Conservation (phyloP, 805 yeast genomes). For the Ogataea neopini region DNA sequence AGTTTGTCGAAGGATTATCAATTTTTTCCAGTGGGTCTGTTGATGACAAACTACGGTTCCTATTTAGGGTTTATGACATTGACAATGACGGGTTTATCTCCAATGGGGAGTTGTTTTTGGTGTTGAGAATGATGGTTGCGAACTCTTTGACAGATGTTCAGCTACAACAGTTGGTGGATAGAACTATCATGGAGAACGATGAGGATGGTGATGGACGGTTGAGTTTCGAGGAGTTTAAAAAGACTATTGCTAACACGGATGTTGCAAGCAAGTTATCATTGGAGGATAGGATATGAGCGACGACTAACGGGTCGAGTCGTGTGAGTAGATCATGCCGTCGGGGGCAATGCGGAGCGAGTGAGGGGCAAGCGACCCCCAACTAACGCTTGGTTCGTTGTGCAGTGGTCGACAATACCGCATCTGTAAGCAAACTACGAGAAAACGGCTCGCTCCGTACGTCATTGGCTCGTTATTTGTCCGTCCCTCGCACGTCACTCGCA, state of each 20-base stretch:
- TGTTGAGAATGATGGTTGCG: conserved; percentile 96
- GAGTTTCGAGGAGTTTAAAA: conserved; percentile 82
- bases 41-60: conserved; percentile 81
- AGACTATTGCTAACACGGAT: conserved; percentile 52
- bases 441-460: not conserved
- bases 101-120: conserved; percentile 91
- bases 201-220: conserved; percentile 82
- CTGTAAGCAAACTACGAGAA: not conserved
- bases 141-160: conserved; percentile 82
- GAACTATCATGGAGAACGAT: conserved; percentile 93
- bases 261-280: conserved; percentile 34
- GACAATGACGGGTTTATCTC: conserved; percentile 95
- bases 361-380: not conserved
- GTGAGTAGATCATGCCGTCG: not conserved
- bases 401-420: too few relatives aligned
- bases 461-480: too few relatives aligned
- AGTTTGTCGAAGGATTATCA: conserved; percentile 68
- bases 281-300: conserved; percentile 28
- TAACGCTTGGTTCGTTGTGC: not conserved
- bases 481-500: too few relatives aligned
- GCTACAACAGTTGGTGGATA: conserved; percentile 94
- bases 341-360: not conserved
- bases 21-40: conserved; percentile 83
- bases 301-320: not conserved
- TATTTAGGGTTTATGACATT: conserved; percentile 92